These are phyloP conservation scores for Trametes cubensis DNA, from an alignment of 768 basidiomycete species.

Conservation along the genomic window DNA sequence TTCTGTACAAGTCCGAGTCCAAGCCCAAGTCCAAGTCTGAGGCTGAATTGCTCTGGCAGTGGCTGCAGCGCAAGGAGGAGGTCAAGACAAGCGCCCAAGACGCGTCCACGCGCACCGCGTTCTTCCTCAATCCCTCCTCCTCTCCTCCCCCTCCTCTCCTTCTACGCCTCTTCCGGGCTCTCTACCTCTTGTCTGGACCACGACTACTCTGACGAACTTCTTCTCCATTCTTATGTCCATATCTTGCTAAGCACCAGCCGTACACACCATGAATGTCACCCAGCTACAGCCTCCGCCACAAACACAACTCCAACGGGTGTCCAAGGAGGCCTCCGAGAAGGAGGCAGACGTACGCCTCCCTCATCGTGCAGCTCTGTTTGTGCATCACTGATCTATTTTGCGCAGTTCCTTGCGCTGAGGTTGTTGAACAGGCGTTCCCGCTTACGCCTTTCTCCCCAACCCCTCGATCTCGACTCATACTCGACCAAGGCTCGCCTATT, in stretches of 20 bases:
- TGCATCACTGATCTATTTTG: background rate
- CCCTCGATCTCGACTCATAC: conserved; percentile 45
- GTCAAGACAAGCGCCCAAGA: background rate
- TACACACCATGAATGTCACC: conserved; percentile 28
- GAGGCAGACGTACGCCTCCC: conserved; percentile 33
- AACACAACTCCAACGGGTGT: conserved; percentile 24
- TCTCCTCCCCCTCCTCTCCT: background rate
- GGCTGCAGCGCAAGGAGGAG: background rate
- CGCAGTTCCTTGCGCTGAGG: conserved; percentile 33
- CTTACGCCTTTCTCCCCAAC: conserved; percentile 58
- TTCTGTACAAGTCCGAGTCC: background rate
- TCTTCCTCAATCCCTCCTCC: background rate
- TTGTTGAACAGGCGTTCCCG: conserved; percentile 64
- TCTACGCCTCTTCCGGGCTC: background rate
- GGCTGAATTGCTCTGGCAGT: no score
- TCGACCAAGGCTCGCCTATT: conserved; percentile 56
- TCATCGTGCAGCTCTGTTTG: background rate
- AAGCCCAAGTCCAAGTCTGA: background rate
- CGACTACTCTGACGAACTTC: background rate
- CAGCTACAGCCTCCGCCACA: conserved; percentile 28
- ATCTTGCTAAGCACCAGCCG: background rate
- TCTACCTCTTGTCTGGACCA: background rate
- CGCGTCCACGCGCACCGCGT: background rate
- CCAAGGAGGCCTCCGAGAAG: conserved; percentile 31
- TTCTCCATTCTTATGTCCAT: background rate